Evolutionary conservation across 2,329 filamentous ascomycete genomes (phyloP).

Genomic region (Didymella segeticola): DNA sequence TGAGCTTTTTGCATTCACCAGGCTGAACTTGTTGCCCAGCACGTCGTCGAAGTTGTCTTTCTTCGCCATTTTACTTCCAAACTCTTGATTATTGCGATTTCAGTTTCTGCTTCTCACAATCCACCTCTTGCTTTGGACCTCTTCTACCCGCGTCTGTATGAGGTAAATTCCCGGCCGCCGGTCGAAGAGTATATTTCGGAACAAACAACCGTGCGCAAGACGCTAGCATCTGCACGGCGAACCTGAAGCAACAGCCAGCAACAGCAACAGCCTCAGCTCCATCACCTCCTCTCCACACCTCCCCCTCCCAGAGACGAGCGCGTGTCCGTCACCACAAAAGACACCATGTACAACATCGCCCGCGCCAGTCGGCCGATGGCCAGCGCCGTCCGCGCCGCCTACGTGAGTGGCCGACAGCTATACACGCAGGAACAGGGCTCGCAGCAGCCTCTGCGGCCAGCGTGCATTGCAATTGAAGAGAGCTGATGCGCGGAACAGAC

Average conservation of each 20-base stretch:
- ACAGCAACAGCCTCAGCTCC: slow-evolving; percentile 35
- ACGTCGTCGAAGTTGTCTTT: slow-evolving; percentile 57
- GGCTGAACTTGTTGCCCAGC: slow-evolving; percentile 61
- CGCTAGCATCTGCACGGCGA: slow-evolving; percentile 41
- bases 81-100: slow-evolving; percentile 1
- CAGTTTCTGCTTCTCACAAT: too few relatives aligned
- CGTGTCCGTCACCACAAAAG: slow-evolving; percentile 41
- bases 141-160: slow-evolving; percentile 11
- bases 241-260: slow-evolving; percentile 35
- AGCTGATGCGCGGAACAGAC: slow-evolving; percentile 56
- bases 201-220: slow-evolving; percentile 25
- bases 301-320: slow-evolving; percentile 17
- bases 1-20: slow-evolving; percentile 61
- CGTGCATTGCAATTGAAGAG: slow-evolving; percentile 32
- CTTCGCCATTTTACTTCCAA: slow-evolving; percentile 38
- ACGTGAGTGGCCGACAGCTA: slow-evolving; percentile 61
- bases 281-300: slow-evolving; percentile 25
- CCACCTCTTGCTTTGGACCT: too few relatives aligned
- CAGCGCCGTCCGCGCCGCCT: slow-evolving; percentile 78
- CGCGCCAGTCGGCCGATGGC: slow-evolving; percentile 73
- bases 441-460: slow-evolving; percentile 44
- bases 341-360: slow-evolving; percentile 85
- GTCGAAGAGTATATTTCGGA: neutral
- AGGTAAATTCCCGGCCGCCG: slow-evolving; percentile 28
- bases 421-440: too few relatives aligned